Percentiles rank a stretch among this genome's conserved stretches.
Evolutionary conservation across 768 basidiomycete genomes (phyloP).

Genomic region (Boletellus sp.): DNA sequence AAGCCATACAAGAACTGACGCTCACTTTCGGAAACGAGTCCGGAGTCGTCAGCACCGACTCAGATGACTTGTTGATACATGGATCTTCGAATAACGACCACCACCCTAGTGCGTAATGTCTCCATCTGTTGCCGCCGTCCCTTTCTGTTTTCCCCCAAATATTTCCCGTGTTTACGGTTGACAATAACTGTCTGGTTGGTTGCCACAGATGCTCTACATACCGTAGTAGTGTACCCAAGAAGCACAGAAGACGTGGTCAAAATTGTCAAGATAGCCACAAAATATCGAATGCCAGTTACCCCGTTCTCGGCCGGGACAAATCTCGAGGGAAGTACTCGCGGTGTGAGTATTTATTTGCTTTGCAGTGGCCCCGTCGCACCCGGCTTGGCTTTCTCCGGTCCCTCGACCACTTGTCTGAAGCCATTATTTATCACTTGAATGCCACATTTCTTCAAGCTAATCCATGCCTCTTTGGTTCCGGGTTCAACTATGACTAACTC

Average conservation of each 20-base stretch:
- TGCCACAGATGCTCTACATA: slow-evolving; percentile 42
- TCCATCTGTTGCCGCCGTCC: background rate
- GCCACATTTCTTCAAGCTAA: background rate
- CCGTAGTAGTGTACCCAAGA: slow-evolving; percentile 60
- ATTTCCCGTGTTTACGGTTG: background rate
- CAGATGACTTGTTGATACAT: slow-evolving; percentile 48
- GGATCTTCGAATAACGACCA: slow-evolving; percentile 54
- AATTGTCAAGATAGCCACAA: slow-evolving; percentile 70
- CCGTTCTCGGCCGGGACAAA: slow-evolving; percentile 81
- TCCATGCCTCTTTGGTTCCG: background rate
- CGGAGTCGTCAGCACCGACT: slow-evolving; percentile 44
- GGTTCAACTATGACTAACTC: background rate
- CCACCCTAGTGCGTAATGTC: slow-evolving; percentile 40
- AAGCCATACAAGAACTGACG: slow-evolving; percentile 50
- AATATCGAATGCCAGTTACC: slow-evolving; percentile 72
- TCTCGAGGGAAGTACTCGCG: slow-evolving; percentile 72
- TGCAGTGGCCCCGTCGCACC: background rate
- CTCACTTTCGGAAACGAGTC: slow-evolving; percentile 28
- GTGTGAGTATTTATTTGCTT: slow-evolving; percentile 39
- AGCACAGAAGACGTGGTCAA: slow-evolving; percentile 80
- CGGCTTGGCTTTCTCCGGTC: too few species aligned
- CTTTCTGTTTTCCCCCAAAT: background rate
- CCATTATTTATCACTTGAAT: too few species aligned
- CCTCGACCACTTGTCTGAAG: background rate
- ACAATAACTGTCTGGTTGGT: background rate